A percentile compares a stretch with the other conserved stretches of the same genome.
Conservation (phyloP, 2,329 filamentous ascomycete genomes). For the Trichoderma cornu-damae region DNA sequence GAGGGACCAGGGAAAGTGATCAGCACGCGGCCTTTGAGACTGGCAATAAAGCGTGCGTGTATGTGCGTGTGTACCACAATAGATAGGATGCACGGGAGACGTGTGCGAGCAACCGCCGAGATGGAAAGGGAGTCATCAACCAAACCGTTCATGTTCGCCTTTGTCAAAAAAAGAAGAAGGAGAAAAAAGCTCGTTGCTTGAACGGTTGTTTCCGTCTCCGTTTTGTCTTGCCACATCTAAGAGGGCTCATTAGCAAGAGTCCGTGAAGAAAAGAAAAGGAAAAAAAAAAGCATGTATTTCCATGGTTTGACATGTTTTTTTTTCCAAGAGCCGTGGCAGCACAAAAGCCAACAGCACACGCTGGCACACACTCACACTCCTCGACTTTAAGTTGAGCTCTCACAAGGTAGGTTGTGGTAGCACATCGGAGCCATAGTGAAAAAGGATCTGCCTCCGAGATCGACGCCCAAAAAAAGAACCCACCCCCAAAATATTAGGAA, state of each 20-base stretch:
- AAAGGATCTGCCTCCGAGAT: too few species aligned
- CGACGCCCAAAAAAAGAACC: not conserved
- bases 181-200: too few species aligned
- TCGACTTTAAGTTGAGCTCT: not conserved
- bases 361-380: not conserved
- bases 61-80: not conserved
- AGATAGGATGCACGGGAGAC: not conserved
- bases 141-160: too few species aligned
- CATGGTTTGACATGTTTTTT: too few species aligned
- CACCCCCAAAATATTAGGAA: too few species aligned
- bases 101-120: too few species aligned
- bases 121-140: too few species aligned
- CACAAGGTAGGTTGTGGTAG: not conserved
- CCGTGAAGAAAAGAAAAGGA: not conserved
- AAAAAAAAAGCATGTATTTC: not conserved
- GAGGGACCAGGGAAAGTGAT: not conserved
- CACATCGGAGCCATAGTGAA: slow-evolving; percentile 1
- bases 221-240: too few species aligned
- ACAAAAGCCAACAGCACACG: not conserved
- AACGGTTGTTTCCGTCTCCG: too few species aligned
- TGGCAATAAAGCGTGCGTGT: too few species aligned
- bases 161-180: too few species aligned
- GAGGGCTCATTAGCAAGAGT: too few species aligned
- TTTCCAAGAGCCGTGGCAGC: not conserved
- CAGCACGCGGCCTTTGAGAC: not conserved